Evolutionary conservation across 805 yeast species (phyloP), one percentile per base, ranked within the genome.

Genomic region (Saturnispora besseyi): DNA sequence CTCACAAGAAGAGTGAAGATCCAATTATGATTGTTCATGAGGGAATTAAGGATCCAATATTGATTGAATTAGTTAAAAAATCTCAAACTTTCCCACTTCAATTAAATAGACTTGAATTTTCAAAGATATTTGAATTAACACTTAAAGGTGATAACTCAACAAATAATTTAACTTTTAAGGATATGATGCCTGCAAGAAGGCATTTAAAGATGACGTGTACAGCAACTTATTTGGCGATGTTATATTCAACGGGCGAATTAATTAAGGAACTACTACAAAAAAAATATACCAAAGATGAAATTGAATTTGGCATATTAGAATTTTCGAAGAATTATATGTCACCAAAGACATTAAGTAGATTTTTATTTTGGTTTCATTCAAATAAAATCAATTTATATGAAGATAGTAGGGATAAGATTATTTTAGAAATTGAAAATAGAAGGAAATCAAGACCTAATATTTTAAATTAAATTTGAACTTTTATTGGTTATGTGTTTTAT

Each of bases 161-260:
- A 12, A 47, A 47, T 28, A 10, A 36, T 21, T 32, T 47, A 21
- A 47, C 50, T n/a, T 47, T 47, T n/a, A 47, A 47, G 18, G 50
- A 47, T 18, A 47, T 47, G 50, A 47, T 47, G 50, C 50, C 50
- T 6, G 50, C 50, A 4, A 47, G 45, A 41, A 32, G 50, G 28
- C 43, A 33, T 29, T 41, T 47, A 12, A 47, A 47, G 33, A 47
- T 47, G 50, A 41, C 50, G 0, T 47, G 50, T 18, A 47, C 50
- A 9, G 50, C 50, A 11, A 47, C 50, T 3, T 47, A 47, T 47
- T 42, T 47, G 15, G 40, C 50, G 32, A 47, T 47, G 50, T 41
- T 47, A 33, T 47, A 22, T 41, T 41, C 50, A 15, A 47, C 45
- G 5, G 50, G 50, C 11, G 50, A 47, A 30, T 41, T 47, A 21